Conservation (phyloP, 805 yeast genomes). For the Yarrowia porcina region DNA sequence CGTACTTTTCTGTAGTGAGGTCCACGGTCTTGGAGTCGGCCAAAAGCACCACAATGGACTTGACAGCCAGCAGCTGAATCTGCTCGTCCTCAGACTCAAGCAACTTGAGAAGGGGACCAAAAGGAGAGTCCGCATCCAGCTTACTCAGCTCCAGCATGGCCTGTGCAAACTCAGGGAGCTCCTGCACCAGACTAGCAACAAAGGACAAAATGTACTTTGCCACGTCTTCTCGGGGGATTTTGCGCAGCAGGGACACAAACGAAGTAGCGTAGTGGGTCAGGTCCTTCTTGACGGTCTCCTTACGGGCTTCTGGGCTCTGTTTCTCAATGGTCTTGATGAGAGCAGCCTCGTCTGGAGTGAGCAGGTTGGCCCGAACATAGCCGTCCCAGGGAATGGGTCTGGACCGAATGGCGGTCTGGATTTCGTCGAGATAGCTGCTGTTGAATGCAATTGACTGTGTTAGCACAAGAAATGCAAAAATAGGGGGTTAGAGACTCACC, state of each 20-base stretch:
- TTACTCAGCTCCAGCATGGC: conserved; percentile 46
- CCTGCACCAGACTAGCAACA: conserved; percentile 50
- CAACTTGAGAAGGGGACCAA: conserved; percentile 44
- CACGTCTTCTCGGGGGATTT: conserved; percentile 58
- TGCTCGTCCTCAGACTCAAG: conserved; percentile 56
- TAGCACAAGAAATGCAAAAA: background rate
- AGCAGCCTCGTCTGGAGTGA: conserved; percentile 66
- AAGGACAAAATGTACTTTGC: conserved; percentile 62
- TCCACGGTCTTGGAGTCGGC: conserved; percentile 17
- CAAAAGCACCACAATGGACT: conserved; percentile 52
- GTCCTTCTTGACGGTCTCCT: conserved; percentile 38
- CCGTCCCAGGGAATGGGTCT: conserved; percentile 93
- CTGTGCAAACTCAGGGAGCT: conserved; percentile 34
- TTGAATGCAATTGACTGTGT: conserved; percentile 27
- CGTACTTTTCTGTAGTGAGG: conserved; percentile 38
- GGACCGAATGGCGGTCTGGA: conserved; percentile 59
- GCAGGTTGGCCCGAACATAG: conserved; percentile 66
- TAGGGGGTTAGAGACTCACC: background rate
- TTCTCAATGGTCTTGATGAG: conserved; percentile 53
- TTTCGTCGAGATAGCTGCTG: conserved; percentile 38
- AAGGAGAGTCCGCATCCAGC: conserved; percentile 50
- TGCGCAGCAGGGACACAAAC: conserved; percentile 52
- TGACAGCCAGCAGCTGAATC: conserved; percentile 53
- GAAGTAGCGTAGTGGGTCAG: conserved; percentile 54
- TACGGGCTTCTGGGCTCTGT: conserved; percentile 39